Evolutionary conservation across 306 rosid genomes (phyloP).

Genomic region (Alnus glutinosa): DNA sequence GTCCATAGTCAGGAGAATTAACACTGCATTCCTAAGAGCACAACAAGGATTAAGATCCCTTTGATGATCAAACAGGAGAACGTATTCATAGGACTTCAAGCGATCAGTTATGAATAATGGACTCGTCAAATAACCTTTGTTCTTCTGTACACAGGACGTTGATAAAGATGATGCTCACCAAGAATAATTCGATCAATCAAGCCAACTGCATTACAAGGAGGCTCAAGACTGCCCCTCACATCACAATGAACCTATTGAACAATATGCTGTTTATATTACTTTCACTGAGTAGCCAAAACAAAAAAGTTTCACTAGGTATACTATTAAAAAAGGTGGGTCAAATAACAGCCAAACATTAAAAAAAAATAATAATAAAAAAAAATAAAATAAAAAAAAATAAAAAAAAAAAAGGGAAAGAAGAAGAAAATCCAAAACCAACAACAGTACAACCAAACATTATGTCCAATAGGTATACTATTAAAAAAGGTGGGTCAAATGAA

Average conservation of each 20-base stretch:
- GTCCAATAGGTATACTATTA: no score
- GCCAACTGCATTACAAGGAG: constrained; percentile 81
- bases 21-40: constrained; percentile 69
- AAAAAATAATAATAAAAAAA: no score
- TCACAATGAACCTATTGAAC: constrained; percentile 60
- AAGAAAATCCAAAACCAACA: no score
- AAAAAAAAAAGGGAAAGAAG: no score
- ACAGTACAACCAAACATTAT: no score
- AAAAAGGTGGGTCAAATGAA: not conserved
- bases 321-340: not conserved
- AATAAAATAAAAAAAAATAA: no score
- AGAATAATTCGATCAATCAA: constrained; percentile 64
- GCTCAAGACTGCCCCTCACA: constrained; percentile 73
- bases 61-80: constrained; percentile 13
- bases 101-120: constrained; percentile 21
- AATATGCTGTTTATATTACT: constrained; percentile 21
- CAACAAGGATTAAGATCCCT: constrained; percentile 24
- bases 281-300: constrained; percentile 6
- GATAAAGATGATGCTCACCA: constrained; percentile 69
- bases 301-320: not conserved
- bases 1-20: constrained; percentile 78
- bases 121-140: constrained; percentile 49
- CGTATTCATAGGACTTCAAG: not conserved
- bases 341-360: not conserved
- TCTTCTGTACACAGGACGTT: constrained; percentile 76